Percentiles rank a stretch among this genome's conserved stretches.
Conservation (phyloP, 768 basidiomycete species). For the Sarcomyxa edulis region DNA sequence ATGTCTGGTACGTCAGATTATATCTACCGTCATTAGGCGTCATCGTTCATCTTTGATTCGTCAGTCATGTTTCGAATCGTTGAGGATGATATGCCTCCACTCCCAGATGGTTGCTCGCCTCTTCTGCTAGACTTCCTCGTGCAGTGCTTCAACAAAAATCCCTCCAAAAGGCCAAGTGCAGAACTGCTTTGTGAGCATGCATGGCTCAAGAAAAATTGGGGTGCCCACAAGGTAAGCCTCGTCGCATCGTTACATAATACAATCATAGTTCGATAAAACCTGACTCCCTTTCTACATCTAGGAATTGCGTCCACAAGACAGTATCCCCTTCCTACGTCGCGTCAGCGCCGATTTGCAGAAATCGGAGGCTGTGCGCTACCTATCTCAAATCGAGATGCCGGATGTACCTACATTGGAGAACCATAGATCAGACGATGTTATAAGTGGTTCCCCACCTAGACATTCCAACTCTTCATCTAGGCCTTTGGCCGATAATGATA, state of each 20-base stretch:
- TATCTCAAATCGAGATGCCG: conserved; percentile 41
- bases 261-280: neutral
- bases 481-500: conserved; percentile 38
- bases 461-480: conserved; percentile 34
- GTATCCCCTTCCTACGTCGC: conserved; percentile 90
- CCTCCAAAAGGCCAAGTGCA: conserved; percentile 75
- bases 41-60: conserved; percentile 12
- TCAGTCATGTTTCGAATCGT: conserved; percentile 97
- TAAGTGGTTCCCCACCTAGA: conserved; percentile 28
- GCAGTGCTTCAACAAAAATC: conserved; percentile 91
- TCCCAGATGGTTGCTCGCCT: conserved; percentile 78
- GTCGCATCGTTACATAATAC: neutral
- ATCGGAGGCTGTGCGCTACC: conserved; percentile 54
- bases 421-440: conserved; percentile 27
- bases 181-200: conserved; percentile 83
- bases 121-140: conserved; percentile 73
- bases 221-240: conserved; percentile 61
- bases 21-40: conserved; percentile 5
- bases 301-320: conserved; percentile 89
- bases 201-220: conserved; percentile 84
- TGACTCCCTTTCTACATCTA: conserved; percentile 22
- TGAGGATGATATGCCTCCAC: conserved; percentile 83
- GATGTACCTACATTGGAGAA: conserved; percentile 35
- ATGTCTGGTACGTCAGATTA: conserved; percentile 67
- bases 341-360: conserved; percentile 85